Evolutionary conservation across 1,284 basidiomycete genomes (phyloP).

Genomic region (Irpex sp.): DNA sequence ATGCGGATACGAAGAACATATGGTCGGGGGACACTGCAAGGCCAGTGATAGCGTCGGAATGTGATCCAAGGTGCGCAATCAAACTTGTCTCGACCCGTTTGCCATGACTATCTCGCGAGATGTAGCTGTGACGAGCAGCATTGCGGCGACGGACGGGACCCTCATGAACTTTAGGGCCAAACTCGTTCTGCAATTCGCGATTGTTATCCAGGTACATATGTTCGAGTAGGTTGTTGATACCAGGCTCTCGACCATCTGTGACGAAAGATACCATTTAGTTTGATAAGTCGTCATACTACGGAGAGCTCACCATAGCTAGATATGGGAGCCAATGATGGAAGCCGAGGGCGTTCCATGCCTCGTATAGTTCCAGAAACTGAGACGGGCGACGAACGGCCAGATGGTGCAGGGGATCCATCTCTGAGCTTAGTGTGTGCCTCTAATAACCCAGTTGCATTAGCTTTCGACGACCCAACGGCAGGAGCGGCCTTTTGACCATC

Average conservation of each 20-base stretch:
- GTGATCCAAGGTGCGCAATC: conserved; percentile 84
- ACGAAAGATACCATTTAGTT: conserved; percentile 2
- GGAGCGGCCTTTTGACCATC: conserved; percentile 83
- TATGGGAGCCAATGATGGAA: conserved; percentile 51
- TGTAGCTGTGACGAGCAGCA: conserved; percentile 59
- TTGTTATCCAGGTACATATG: conserved; percentile 86
- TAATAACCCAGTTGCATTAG: conserved; percentile 72
- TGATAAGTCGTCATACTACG: not conserved
- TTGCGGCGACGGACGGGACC: conserved; percentile 76
- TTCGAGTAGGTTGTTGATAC: conserved; percentile 83
- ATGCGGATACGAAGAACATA: conserved; percentile 88
- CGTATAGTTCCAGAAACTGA: conserved; percentile 54
- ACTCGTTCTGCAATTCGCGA: conserved; percentile 82
- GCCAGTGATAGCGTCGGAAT: conserved; percentile 75
- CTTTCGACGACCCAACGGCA: conserved; percentile 75
- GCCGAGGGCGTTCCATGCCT: conserved; percentile 40
- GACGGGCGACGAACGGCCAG: conserved; percentile 68
- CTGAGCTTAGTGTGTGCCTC: conserved; percentile 65
- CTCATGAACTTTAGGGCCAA: conserved; percentile 83
- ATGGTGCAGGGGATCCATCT: conserved; percentile 62
- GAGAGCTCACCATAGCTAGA: conserved; percentile 65
- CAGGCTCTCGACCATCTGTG: conserved; percentile 82
- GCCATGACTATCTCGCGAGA: conserved; percentile 51
- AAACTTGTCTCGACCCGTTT: conserved; percentile 72
- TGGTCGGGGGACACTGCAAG: conserved; percentile 92